These are phyloP conservation scores for Sequoia sempervirens DNA, from an alignment of 75 land plant species.

Conservation along the genomic window DNA sequence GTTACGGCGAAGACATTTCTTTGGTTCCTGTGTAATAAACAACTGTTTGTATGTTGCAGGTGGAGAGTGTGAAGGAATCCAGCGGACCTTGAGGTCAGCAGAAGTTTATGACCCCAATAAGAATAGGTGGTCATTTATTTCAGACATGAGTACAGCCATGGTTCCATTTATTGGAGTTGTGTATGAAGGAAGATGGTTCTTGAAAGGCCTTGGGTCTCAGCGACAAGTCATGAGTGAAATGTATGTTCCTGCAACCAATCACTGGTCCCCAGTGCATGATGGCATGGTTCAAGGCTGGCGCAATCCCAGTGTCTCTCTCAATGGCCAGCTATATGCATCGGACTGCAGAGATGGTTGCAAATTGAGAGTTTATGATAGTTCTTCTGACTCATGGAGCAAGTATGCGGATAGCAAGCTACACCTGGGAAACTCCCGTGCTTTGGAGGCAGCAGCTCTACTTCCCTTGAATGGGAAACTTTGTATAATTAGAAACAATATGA, in stretches of 20 bases:
- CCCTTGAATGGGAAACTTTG: slow-evolving; percentile 66
- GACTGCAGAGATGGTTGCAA: slow-evolving; percentile 85
- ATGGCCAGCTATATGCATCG: slow-evolving; percentile 67
- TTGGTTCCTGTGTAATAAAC: slow-evolving; percentile 73
- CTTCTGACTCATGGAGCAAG: slow-evolving; percentile 62
- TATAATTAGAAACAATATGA: slow-evolving; percentile 77
- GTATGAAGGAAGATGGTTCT: slow-evolving; percentile 62
- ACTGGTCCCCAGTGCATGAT: slow-evolving; percentile 59
- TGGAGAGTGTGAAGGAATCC: slow-evolving; percentile 72
- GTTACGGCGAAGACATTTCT: slow-evolving; percentile 63
- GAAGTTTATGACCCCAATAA: slow-evolving; percentile 73
- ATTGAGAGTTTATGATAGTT: slow-evolving; percentile 58
- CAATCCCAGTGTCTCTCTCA: slow-evolving; percentile 62
- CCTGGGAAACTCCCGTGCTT: slow-evolving; percentile 66
- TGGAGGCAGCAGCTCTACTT: slow-evolving; percentile 77
- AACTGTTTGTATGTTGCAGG: slow-evolving; percentile 77
- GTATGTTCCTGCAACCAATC: slow-evolving; percentile 62
- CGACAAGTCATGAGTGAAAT: slow-evolving; percentile 83
- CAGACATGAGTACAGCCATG: slow-evolving; percentile 79
- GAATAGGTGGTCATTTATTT: slow-evolving; percentile 56
- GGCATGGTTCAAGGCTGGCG: slow-evolving; percentile 88
- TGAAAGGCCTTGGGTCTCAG: slow-evolving; percentile 63
- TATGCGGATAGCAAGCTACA: slow-evolving; percentile 73
- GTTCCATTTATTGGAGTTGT: slow-evolving; percentile 73
- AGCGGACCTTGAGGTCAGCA: slow-evolving; percentile 60